Conservation (phyloP, 2,329 filamentous ascomycete species). For the Cercospora sp. region DNA sequence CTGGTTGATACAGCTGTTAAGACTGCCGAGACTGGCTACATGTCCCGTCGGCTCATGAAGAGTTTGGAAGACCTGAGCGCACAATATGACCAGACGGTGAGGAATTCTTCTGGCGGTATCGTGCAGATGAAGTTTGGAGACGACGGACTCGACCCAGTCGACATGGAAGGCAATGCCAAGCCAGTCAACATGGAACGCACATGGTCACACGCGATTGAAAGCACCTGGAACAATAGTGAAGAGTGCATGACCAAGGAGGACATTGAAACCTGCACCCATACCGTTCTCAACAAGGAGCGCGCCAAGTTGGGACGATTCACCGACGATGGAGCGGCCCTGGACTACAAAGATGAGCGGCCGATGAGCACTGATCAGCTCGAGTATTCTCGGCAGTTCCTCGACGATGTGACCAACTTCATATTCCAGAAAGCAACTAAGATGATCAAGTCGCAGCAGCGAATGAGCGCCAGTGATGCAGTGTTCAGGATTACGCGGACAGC, state of each 20-base stretch:
- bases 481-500: constrained; percentile 76
- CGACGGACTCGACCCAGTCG: constrained; percentile 90
- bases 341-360: constrained; percentile 71
- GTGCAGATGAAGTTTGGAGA: constrained; percentile 98
- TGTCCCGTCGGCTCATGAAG: constrained; percentile 98
- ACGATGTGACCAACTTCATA: constrained; percentile 74
- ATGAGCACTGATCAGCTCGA: constrained; percentile 64
- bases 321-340: constrained; percentile 47
- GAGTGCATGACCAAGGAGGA: constrained; percentile 71
- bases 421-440: constrained; percentile 35
- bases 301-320: constrained; percentile 54
- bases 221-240: constrained; percentile 77
- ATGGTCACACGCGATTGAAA: constrained; percentile 75
- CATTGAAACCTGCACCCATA: constrained; percentile 67
- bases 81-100: constrained; percentile 90
- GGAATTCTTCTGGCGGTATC: constrained; percentile 82
- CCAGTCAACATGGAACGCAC: constrained; percentile 92
- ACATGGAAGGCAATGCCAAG: constrained; percentile 93
- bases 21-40: constrained; percentile 97
- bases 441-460: constrained; percentile 31
- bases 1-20: constrained; percentile 98
- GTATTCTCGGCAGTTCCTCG: constrained; percentile 77
- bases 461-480: constrained; percentile 56
- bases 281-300: constrained; percentile 68
- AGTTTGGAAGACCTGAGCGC: constrained; percentile 92